A percentile compares a stretch with the other conserved stretches of the same genome.
phyloP scores from a whole-genome alignment of 176 grass and related monocot species.

The Carex pumila region DNA sequence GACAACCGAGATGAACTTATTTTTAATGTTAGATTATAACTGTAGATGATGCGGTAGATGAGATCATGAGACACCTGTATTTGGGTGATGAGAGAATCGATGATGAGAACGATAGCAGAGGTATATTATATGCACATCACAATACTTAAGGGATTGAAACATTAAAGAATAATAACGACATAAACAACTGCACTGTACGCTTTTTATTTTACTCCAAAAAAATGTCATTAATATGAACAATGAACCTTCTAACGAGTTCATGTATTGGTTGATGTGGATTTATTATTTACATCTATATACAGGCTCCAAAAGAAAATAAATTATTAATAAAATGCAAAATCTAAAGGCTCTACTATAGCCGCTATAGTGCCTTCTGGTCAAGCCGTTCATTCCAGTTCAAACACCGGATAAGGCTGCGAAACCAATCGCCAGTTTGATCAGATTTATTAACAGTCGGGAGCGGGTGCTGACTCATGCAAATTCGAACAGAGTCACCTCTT shows the following conservation, averaged over 20 bases:
- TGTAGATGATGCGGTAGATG: not conserved
- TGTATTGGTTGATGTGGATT: not conserved
- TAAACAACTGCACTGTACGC: not conserved
- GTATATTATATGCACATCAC: not conserved
- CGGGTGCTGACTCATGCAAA: conserved; percentile 85
- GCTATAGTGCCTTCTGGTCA: conserved; percentile 82
- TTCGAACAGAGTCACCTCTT: conserved; percentile 75
- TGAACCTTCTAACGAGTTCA: conserved; percentile 2
- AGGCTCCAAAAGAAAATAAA: conserved; percentile 11
- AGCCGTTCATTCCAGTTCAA: conserved; percentile 96
- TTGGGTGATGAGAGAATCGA: not conserved
- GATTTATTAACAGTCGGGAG: conserved; percentile 98
- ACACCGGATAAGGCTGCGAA: conserved; percentile 82
- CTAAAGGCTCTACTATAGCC: not conserved
- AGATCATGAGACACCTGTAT: not conserved
- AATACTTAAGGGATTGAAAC: conserved; percentile 5
- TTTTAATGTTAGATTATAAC: not conserved
- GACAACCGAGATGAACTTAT: not conserved
- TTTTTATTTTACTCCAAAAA: conserved; percentile 4
- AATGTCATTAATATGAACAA: not conserved
- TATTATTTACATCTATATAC: conserved; percentile 19
- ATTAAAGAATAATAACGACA: not conserved
- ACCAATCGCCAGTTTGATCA: conserved; percentile 92
- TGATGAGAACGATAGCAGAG: not conserved
- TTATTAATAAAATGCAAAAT: not conserved